A percentile compares a stretch with the other conserved stretches of the same genome.
Conservation (phyloP, 208 protist species). For the Trypanosoma conorhini region DNA sequence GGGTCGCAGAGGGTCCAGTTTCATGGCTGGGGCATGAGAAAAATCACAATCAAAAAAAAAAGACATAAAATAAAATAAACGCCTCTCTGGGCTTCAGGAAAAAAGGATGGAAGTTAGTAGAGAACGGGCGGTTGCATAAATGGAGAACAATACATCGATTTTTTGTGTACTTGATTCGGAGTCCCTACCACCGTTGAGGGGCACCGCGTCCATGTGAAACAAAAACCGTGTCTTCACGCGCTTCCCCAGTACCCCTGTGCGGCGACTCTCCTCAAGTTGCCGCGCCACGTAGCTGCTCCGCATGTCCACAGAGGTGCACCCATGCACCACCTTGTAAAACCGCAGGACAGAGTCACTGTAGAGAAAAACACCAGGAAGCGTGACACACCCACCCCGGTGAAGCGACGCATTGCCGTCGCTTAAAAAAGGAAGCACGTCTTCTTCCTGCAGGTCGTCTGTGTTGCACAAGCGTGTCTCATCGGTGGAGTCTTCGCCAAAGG, state of each 20-base stretch:
- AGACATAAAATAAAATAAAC: constrained; percentile 5
- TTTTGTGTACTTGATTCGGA: constrained; percentile 41
- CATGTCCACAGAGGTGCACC: constrained; percentile 78
- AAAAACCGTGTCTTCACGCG: constrained; percentile 65
- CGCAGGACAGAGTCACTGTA: constrained; percentile 70
- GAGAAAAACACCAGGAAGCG: constrained; percentile 74
- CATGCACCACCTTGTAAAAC: constrained; percentile 83
- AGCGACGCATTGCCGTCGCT: constrained; percentile 40
- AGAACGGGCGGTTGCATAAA: constrained; percentile 58
- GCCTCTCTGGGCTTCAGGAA: not conserved
- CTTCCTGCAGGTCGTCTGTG: constrained; percentile 32
- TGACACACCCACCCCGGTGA: constrained; percentile 60
- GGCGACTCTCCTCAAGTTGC: constrained; percentile 68
- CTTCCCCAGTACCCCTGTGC: constrained; percentile 55
- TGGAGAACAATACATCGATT: constrained; percentile 59
- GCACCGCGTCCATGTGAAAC: constrained; percentile 84
- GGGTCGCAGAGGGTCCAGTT: not conserved
- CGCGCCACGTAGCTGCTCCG: constrained; percentile 84
- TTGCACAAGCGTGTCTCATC: constrained; percentile 81
- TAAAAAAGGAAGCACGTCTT: constrained; percentile 51
- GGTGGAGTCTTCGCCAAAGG: constrained; percentile 77
- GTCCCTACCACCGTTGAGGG: constrained; percentile 64
- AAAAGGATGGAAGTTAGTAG: constrained; percentile 35
- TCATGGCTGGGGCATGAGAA: not conserved
- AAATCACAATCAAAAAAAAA: not conserved